Evolutionary conservation across 352 stramenopile species (phyloP).

Genomic region (Salisapilia sapeloensis): DNA sequence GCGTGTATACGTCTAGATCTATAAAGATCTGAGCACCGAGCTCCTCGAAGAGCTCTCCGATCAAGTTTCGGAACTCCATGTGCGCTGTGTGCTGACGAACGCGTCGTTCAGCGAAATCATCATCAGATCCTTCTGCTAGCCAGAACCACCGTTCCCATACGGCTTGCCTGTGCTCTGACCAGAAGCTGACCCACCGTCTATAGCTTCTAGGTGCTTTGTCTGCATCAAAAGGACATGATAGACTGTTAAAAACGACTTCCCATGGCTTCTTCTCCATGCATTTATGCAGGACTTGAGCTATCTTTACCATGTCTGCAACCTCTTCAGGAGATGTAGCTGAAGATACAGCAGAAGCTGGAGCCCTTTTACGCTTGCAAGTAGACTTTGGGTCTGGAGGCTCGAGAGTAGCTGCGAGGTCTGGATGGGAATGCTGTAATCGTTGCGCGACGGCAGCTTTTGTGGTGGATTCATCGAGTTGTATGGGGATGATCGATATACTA

Average conservation of each 20-base stretch:
- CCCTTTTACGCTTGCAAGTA: too few species aligned
- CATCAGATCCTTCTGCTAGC: constrained; percentile 5
- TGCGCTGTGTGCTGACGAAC: constrained; percentile 15
- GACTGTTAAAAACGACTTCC: constrained; percentile 9
- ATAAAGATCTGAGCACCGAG: constrained; percentile 25
- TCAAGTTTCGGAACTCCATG: constrained; percentile 15
- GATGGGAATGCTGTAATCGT: too few species aligned
- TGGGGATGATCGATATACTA: too few species aligned
- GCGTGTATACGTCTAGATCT: constrained; percentile 14
- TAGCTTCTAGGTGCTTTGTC: constrained; percentile 5
- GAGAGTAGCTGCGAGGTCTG: too few species aligned
- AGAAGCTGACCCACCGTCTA: constrained; percentile 14
- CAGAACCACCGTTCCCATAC: constrained; percentile 50
- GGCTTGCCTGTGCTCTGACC: constrained; percentile 9
- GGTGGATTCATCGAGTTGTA: too few species aligned
- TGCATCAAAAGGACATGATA: constrained; percentile 23
- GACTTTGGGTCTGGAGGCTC: too few species aligned
- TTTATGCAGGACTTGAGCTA: too few species aligned
- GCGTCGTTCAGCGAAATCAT: constrained; percentile 8
- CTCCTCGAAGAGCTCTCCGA: constrained; percentile 7
- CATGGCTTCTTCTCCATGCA: constrained; percentile 17
- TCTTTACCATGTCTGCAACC: too few species aligned
- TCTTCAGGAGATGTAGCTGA: too few species aligned
- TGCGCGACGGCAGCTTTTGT: too few species aligned
- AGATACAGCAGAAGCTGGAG: too few species aligned